Evolutionary conservation across 164 flowering plant genomes (phyloP), one percentile per base, ranked within the genome.

Genomic region (Pachysandra terminalis): DNA sequence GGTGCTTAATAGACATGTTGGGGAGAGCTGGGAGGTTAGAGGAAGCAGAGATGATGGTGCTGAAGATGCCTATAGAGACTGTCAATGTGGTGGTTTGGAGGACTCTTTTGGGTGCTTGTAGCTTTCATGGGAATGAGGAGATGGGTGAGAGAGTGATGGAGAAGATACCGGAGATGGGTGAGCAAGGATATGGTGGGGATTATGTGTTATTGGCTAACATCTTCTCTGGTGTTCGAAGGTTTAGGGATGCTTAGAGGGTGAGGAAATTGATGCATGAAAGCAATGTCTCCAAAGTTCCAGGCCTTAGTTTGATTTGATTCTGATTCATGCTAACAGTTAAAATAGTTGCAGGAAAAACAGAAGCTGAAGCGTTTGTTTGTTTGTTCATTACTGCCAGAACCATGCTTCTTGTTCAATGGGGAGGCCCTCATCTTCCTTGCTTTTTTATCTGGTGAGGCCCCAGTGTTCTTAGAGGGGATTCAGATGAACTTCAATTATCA

Each of bases 381-480:
- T n/a, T n/a, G n/a, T n/a, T n/a, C n/a, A n/a, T n/a, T n/a, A n/a
- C n/a, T n/a, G n/a, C n/a, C n/a, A n/a, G 90, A 83, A 21, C 87
- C 77, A 52, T 90, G 86, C 56, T 88, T 88, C 82, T 86, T 88
- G 81, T 88, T 82, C 64, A 88, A 88, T 16, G 93, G 93, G 3
- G 93, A 88, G 21, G 69, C 79, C 53, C 90, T 80, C 83, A 85
- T 86, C 77, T 75, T 85, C 80, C 89, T 80, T 55, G 86, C 86
- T 68, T 86, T 86, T 75, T 81, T 83, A 66, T 81, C 89, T 3
- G 90, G 93, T 5, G 89, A 86, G 19, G 75, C 57, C 23, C 71
- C 78, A 0, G 78, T 6, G 6, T 45, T 63, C 23, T 76, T 85
- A 9, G 81, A 75, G 27, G 82, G 82, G 73, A 79, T 77, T 23